These are phyloP conservation scores for Fusarium sp. DNA, from an alignment of 2,329 filamentous ascomycete genomes.

Conservation along the genomic window DNA sequence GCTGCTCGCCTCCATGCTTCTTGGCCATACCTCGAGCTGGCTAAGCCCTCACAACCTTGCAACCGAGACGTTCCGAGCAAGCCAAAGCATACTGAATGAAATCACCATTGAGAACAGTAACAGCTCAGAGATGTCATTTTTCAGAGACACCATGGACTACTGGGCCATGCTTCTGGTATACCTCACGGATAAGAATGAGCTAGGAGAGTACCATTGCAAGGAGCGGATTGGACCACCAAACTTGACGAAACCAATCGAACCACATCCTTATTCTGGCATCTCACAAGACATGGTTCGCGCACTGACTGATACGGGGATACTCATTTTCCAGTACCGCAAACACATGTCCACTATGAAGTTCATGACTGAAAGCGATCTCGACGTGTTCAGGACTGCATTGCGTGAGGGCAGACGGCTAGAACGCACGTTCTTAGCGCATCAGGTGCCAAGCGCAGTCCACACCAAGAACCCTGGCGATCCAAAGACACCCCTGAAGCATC, in stretches of 20 bases:
- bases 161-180: conserved; percentile 5
- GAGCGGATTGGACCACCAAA: neutral
- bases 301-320: neutral
- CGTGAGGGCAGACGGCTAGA: neutral
- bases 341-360: neutral
- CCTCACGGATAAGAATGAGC: neutral
- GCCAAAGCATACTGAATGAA: neutral
- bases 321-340: neutral
- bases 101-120: neutral
- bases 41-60: conserved; percentile 1
- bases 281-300: neutral
- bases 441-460: neutral
- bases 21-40: conserved; percentile 4
- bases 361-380: neutral
- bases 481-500: neutral
- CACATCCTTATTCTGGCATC: neutral
- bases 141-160: neutral
- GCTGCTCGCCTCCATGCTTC: neutral
- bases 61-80: neutral
- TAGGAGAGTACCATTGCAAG: neutral
- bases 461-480: neutral
- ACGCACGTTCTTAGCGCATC: neutral
- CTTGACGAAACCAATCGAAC: neutral
- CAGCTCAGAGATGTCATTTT: neutral
- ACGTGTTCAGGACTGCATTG: neutral